Evolutionary conservation across 129 eudicot genomes (phyloP).

Genomic region (Pulicaria dysenterica): DNA sequence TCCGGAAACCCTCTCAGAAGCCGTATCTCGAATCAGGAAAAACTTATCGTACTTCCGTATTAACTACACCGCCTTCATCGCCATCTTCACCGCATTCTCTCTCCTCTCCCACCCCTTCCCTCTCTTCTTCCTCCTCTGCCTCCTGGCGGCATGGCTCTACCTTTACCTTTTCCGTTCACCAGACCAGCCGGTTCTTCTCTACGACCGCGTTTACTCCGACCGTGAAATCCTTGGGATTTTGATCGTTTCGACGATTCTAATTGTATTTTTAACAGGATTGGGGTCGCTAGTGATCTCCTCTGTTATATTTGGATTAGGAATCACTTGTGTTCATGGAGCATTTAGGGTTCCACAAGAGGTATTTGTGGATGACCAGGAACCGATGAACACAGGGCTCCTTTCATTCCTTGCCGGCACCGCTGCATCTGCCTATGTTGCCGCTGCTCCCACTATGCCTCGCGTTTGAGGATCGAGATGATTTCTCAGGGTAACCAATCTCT

Average conservation of each 20-base stretch:
- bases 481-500: background rate
- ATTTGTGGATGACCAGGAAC: slow-evolving; percentile 61
- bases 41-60: slow-evolving; percentile 67
- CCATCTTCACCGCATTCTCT: slow-evolving; percentile 47
- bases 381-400: slow-evolving; percentile 27
- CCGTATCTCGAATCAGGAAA: slow-evolving; percentile 57
- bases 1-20: slow-evolving; percentile 67
- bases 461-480: slow-evolving; percentile 16
- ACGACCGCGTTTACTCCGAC: slow-evolving; percentile 54
- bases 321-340: slow-evolving; percentile 56
- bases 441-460: slow-evolving; percentile 25
- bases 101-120: slow-evolving; percentile 68
- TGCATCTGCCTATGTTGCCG: background rate
- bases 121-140: slow-evolving; percentile 57
- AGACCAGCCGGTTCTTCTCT: slow-evolving; percentile 57
- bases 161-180: slow-evolving; percentile 79
- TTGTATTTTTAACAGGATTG: slow-evolving; percentile 60
- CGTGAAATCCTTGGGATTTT: slow-evolving; percentile 57
- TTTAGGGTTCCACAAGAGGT: slow-evolving; percentile 75
- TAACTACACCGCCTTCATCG: slow-evolving; percentile 56
- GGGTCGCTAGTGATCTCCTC: slow-evolving; percentile 70
- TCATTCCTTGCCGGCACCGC: slow-evolving; percentile 24
- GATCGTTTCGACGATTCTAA: slow-evolving; percentile 41
- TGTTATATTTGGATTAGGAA: slow-evolving; percentile 48
- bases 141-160: slow-evolving; percentile 64